A percentile compares a stretch with the other conserved stretches of the same genome.
Conservation (phyloP, 2,329 filamentous ascomycete genomes). For the Fusarium sp. region DNA sequence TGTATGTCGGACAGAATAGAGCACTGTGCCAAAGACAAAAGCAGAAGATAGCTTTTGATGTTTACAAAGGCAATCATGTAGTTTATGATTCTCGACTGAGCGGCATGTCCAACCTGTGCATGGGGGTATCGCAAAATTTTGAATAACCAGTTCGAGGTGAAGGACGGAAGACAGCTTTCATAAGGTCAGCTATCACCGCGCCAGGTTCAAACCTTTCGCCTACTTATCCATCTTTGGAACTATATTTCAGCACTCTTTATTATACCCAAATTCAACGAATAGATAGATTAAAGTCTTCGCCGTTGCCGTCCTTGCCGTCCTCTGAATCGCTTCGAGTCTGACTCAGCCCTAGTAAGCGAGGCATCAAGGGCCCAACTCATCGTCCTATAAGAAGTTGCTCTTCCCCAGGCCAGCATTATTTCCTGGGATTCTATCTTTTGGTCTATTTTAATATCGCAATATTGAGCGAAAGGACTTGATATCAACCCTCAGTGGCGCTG, state of each 20-base stretch:
- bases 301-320: neutral
- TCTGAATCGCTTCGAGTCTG: neutral
- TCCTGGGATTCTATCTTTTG: neutral
- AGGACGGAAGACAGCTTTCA: neutral
- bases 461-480: rapidly evolving
- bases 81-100: too few relatives aligned
- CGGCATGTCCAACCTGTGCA: too few relatives aligned
- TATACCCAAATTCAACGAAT: neutral
- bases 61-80: too few relatives aligned
- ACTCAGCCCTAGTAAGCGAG: neutral
- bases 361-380: neutral
- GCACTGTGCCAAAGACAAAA: too few relatives aligned
- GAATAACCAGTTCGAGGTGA: too few relatives aligned
- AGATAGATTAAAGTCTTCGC: neutral
- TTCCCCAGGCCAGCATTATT: neutral
- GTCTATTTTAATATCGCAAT: neutral
- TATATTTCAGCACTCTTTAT: neutral
- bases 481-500: neutral
- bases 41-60: too few relatives aligned
- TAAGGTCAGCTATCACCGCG: neutral
- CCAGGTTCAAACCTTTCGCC: neutral
- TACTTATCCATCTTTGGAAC: neutral
- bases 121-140: too few relatives aligned
- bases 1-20: too few relatives aligned
- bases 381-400: neutral